Percentiles rank a stretch among this genome's conserved stretches.
phyloP scores from a whole-genome alignment of 176 grass and related monocot species.

The Hordeum marinum region DNA sequence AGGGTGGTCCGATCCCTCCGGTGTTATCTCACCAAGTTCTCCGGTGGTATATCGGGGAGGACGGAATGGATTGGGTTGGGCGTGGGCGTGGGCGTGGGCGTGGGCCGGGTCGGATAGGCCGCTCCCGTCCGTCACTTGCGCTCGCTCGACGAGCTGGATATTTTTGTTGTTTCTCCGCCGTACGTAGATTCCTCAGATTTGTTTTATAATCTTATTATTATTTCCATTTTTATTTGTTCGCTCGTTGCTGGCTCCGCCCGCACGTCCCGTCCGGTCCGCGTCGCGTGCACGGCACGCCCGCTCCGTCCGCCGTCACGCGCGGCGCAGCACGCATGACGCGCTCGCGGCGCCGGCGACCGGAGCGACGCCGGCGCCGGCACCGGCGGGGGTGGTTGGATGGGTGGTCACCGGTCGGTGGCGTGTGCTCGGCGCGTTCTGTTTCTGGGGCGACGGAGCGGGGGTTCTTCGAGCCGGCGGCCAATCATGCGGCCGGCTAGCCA shows the following conservation, averaged over 20 bases:
- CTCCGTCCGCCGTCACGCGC: background rate
- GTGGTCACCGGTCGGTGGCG: background rate
- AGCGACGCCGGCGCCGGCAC: background rate
- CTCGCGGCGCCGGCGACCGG: background rate
- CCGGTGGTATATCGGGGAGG: background rate
- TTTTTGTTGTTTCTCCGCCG: background rate
- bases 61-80: background rate
- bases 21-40: background rate
- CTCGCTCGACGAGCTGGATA: slow-evolving; percentile 10
- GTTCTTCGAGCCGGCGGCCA: background rate
- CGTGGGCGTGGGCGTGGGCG: too few species aligned
- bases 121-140: background rate
- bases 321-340: background rate
- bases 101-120: background rate
- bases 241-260: slow-evolving; percentile 14
- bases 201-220: background rate
- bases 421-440: background rate
- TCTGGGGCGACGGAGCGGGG: background rate
- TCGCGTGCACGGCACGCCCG: slow-evolving; percentile 34
- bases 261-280: background rate
- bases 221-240: background rate
- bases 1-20: background rate
- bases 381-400: background rate
- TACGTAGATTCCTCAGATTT: background rate
- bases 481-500: background rate